Base-by-base conservation (phyloP, 1,284 basidiomycete species). In the Trichosporon ovoides region DNA sequence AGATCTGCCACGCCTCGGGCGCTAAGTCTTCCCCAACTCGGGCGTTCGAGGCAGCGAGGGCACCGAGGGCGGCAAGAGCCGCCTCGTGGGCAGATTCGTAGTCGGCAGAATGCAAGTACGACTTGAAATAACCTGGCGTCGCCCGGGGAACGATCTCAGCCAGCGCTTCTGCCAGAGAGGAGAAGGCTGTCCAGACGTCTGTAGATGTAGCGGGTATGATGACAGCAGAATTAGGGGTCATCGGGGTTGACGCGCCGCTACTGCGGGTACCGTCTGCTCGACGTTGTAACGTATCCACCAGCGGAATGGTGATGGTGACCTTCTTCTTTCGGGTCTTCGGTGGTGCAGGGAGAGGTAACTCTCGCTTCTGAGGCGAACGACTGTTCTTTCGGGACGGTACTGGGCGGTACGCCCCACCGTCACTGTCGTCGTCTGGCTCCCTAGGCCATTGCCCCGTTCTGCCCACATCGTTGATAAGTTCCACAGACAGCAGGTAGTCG, bases 201-300 rank as follows among this genome's bases (percentile, higher is more conserved):
- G 65, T 53, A 0, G 67, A 55, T 3, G 70, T 31, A 3, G 43
- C 43, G 4, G 43, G 66, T 14, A 31, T 48, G 14, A 48, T 13
- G 2, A 6, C 43, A 7, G 38, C 19, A 24, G 43, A n/a, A 7
- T 31, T 31, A 3, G 24, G 22, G 7, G 22, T 16, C 24, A 31
- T 22, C 4, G 43, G 43, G 14, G 43, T 48, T 16, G 43, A 28
- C 6, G 22, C 22, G 22, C 43, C 43, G 24, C 22, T 48, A 7
- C 13, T 14, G 5, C 28, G 28, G 28, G 28, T 31, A 9, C 28
- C 9, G 28, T 31, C 9, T 9, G 64, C 16, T 35, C 65, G 57
- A 3, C 73, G 64, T 60, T 75, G 69, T 31, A 73, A 55, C 1
- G 71, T 73, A 48, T 75, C 72, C 20, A 74, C 68, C 6, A 74